Base-by-base conservation (phyloP, 768 basidiomycete species). In the Lactifluus piperatus region DNA sequence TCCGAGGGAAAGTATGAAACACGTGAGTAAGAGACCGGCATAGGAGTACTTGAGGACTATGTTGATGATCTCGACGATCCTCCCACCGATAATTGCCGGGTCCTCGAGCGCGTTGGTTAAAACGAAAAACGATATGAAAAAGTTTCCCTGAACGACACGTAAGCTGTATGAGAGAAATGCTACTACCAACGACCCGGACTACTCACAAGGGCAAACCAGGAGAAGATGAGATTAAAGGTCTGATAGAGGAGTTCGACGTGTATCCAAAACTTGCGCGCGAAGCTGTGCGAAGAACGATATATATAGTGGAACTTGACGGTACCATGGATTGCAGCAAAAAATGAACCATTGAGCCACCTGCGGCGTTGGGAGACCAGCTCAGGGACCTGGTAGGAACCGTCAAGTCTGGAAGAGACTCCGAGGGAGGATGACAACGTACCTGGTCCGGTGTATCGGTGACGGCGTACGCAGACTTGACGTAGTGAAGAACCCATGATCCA, bases 321-420 rank as follows among this genome's bases (percentile, higher is more conserved):
- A 57, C 87, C 85, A 74, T 98, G 94, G 16, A 98, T 84, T 0
- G 89, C 91, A 10, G 94, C 97, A 72, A 99, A 99, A 83, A 99
- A 98, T 4, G 92, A 94, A 14, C 95, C 93, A 71, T 97, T 97
- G 27, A 99, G 79, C 95, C 95, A 98, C 41, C 94, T 86, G 37
- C 95, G 81, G 51, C 95, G 86, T 69, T 98, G 95, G 0, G 91
- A 91, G 66, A 99, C 92, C 61, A 98, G 74, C 70, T 97, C 95
- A 0, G 95, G 91, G 18, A 95, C 84, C 81, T 86, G 6, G 20
- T 37, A 24, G 6, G 48, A 46, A 7, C 9, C 11, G 20, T 55
- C 43, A 46, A 32, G 24, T 49, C 4, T 14, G 5, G 20, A 54
- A 16, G 16, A 20, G 0, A 4, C 18, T 48, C 56, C 13, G 24